Conservation (phyloP, 495 filamentous ascomycete species). For the Physcia stellaris region DNA sequence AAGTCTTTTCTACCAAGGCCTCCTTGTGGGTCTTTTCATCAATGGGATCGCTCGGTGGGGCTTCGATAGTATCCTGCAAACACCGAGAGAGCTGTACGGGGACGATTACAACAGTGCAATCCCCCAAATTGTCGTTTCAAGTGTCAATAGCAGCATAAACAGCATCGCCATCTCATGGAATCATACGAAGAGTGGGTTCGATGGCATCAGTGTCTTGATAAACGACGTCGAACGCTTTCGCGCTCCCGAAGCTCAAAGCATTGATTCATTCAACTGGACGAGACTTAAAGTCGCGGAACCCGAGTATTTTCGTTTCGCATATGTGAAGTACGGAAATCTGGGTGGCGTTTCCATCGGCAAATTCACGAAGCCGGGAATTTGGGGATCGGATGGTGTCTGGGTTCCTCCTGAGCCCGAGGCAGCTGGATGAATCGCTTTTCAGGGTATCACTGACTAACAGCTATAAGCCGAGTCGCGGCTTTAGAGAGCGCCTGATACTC, state of each 20-base stretch:
- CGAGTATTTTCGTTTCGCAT: constrained; percentile 76
- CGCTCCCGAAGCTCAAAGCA: constrained; percentile 27
- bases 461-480: background rate
- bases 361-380: constrained; percentile 63
- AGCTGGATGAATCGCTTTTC: background rate
- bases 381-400: constrained; percentile 52
- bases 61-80: constrained; percentile 48
- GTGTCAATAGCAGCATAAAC: constrained; percentile 19
- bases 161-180: constrained; percentile 36
- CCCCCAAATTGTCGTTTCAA: constrained; percentile 26
- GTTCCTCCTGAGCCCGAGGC: constrained; percentile 1
- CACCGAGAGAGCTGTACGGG: constrained; percentile 34
- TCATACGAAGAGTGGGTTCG: constrained; percentile 22
- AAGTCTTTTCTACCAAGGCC: constrained; percentile 42
- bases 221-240: constrained; percentile 45
- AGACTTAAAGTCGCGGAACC: constrained; percentile 29
- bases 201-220: constrained; percentile 42
- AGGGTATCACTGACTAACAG: background rate
- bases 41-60: constrained; percentile 55
- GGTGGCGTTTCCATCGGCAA: constrained; percentile 52
- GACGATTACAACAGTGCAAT: constrained; percentile 34
- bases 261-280: constrained; percentile 33
- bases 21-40: constrained; percentile 51
- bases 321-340: constrained; percentile 36
- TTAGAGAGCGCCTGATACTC: background rate